These are phyloP conservation scores for Epicoccum sorghinum DNA, from an alignment of 2,329 filamentous ascomycete genomes.

Conservation along the genomic window DNA sequence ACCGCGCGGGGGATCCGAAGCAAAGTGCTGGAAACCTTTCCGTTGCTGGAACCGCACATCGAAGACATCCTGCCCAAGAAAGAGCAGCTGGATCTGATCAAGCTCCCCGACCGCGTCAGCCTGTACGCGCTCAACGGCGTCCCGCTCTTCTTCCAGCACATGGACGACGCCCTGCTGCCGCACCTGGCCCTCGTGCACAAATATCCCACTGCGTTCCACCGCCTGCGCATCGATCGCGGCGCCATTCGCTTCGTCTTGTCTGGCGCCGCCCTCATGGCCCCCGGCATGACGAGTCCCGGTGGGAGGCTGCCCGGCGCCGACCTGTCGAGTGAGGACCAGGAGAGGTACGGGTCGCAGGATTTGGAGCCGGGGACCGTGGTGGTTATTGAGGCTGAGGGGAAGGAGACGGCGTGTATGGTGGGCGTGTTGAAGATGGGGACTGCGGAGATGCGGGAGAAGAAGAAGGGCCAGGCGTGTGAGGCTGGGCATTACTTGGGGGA, in stretches of 20 bases:
- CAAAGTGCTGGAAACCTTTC: slow-evolving; percentile 83
- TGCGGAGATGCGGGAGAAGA: slow-evolving; percentile 89
- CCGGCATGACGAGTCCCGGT: slow-evolving; percentile 83
- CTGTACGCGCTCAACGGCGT: slow-evolving; percentile 81
- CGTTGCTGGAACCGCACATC: slow-evolving; percentile 82
- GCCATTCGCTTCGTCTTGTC: slow-evolving; percentile 96
- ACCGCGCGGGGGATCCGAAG: slow-evolving; percentile 85
- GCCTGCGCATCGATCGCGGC: slow-evolving; percentile 88
- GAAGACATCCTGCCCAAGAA: slow-evolving; percentile 97
- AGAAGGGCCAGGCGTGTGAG: slow-evolving; percentile 93
- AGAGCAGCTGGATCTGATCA: slow-evolving; percentile 84
- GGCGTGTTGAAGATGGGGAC: slow-evolving; percentile 84
- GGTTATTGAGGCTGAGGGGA: slow-evolving; percentile 89
- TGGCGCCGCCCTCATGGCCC: slow-evolving; percentile 94
- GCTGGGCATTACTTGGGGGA: slow-evolving; percentile 93
- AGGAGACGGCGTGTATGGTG: slow-evolving; percentile 87
- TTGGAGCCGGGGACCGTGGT: slow-evolving; percentile 82
- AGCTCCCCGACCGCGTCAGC: slow-evolving; percentile 88
- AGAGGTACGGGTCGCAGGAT: slow-evolving; percentile 65
- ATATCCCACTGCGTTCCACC: slow-evolving; percentile 83
- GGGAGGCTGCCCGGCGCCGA: slow-evolving; percentile 72
- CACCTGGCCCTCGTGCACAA: slow-evolving; percentile 89
- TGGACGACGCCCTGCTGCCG: slow-evolving; percentile 77
- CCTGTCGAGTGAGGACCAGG: slow-evolving; percentile 44
- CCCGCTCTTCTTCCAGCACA: slow-evolving; percentile 91